Evolutionary conservation across 2,329 filamentous ascomycete genomes (phyloP), one percentile per base, ranked within the genome.

Genomic region (Graphilbum fragrans): DNA sequence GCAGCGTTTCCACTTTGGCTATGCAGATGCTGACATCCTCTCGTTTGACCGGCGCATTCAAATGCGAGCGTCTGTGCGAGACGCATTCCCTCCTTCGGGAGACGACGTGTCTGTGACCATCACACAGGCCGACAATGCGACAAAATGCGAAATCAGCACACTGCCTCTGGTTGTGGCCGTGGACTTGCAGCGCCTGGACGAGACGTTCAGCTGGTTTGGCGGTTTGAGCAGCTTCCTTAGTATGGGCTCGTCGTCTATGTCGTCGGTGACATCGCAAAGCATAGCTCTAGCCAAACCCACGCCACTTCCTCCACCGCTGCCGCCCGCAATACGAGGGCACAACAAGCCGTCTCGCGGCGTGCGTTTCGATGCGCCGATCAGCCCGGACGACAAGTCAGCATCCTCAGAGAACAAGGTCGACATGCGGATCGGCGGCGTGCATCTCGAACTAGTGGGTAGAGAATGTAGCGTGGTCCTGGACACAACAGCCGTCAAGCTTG

Each of bases 151-250:
- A 25, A 57, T 94, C 14, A 74, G 77, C 40, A 93, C 87, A 0
- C 67, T 93, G 10, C 86, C 88, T 6, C 59, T 95, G 2, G 75
- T 80, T 44, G 58, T 94, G 10, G 74, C 79, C 43, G 61, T 96
- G 33, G 85, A 96, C 54, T 64, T 95, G 16, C 80, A 82, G 48
- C 74, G 76, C 42, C 63, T 96, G 19, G 92, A 96, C 51, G 87
- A 94, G 52, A 85, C 85, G 0, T 78, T 96, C 45, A 77, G 77
- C 42, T 86, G 85, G 70, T 88, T 95, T 59, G 92, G 92, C 29
- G 92, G 92, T 0, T 66, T 98, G 35, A 94, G 88, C 57, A 86
- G 87, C 49, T 82, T 98, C 40, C 65, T 98, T 35, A 93, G 92
- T 52, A 74, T 95, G 57, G 85, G 87, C 47, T 83, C 75, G 45